phyloP scores from a whole-genome alignment of 1,284 basidiomycete genomes.

The Papiliotrema terrestris region DNA sequence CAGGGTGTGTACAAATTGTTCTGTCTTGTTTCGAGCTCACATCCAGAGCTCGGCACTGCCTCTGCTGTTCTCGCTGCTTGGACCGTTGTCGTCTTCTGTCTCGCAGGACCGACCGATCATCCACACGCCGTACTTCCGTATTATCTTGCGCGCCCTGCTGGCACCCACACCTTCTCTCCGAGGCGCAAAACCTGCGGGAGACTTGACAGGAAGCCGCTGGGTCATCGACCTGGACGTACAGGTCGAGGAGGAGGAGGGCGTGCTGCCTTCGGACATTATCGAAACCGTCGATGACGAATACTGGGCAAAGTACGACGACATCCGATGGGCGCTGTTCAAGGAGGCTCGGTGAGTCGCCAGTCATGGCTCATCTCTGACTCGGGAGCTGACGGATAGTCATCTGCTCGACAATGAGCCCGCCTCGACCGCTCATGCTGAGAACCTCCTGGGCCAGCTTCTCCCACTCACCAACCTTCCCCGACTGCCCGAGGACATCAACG shows the following conservation, averaged over 20 bases:
- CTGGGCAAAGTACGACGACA: constrained; percentile 59
- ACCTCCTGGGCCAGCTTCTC: constrained; percentile 73
- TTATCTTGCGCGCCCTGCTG: constrained; percentile 38
- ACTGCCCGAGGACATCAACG: constrained; percentile 66
- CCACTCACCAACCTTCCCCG: constrained; percentile 79
- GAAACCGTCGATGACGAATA: constrained; percentile 44
- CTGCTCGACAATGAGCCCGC: constrained; percentile 1
- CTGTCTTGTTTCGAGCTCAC: constrained; percentile 2
- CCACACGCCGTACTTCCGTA: constrained; percentile 41
- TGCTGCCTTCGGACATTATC: constrained; percentile 65
- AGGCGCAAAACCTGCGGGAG: constrained; percentile 43
- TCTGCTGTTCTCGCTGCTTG: constrained; percentile 75
- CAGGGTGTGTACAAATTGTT: constrained; percentile 51
- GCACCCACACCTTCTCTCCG: constrained; percentile 36
- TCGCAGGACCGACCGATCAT: constrained; percentile 28
- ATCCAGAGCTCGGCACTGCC: constrained; percentile 68
- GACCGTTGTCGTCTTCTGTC: constrained; percentile 65
- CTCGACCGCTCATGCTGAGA: constrained; percentile 49
- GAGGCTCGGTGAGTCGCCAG: constrained; percentile 65
- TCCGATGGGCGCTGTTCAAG: constrained; percentile 89
- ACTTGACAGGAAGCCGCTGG: constrained; percentile 20
- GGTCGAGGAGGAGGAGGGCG: constrained; percentile 37
- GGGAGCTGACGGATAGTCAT: background rate
- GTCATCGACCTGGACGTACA: constrained; percentile 21
- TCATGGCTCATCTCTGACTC: background rate